phyloP scores from a whole-genome alignment of 768 basidiomycete genomes.

The Nevesoporus exiguus region DNA sequence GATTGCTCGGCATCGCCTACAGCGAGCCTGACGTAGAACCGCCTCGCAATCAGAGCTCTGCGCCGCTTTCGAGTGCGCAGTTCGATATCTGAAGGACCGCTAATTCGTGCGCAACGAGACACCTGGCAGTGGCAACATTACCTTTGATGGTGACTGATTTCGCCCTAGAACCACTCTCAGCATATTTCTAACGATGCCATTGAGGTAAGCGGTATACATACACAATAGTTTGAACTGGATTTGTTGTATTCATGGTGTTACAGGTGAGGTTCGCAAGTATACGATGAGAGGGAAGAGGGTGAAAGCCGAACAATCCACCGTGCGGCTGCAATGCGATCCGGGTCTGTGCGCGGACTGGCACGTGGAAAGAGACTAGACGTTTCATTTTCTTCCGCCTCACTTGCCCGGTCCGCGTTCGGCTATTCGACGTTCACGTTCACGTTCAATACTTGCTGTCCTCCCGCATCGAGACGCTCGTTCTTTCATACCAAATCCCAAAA shows the following conservation, averaged over 20 bases:
- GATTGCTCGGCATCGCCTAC: not conserved
- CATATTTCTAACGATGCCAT: not conserved
- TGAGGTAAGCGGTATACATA: not conserved
- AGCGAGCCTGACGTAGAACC: not conserved
- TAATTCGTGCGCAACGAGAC: not conserved
- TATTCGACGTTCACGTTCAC: too few species aligned
- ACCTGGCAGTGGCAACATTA: not conserved
- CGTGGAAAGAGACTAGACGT: too few species aligned
- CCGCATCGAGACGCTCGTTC: too few species aligned
- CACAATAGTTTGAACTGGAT: not conserved
- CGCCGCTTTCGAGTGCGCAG: not conserved
- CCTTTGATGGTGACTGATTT: not conserved
- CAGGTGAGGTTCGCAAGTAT: not conserved
- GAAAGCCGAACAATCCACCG: too few species aligned
- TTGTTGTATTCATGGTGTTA: not conserved
- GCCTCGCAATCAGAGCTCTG: not conserved
- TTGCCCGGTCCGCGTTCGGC: too few species aligned
- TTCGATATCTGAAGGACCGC: not conserved
- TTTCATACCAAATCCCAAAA: too few species aligned
- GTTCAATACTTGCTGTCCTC: too few species aligned
- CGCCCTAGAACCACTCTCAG: not conserved
- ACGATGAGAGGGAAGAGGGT: not conserved
- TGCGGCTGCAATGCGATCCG: too few species aligned
- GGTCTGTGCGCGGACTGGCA: too few species aligned
- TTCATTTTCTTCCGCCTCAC: too few species aligned